Evolutionary conservation across 2,329 filamentous ascomycete genomes (phyloP), one percentile per base, ranked within the genome.

Genomic region (Colletotrichum australisinense): DNA sequence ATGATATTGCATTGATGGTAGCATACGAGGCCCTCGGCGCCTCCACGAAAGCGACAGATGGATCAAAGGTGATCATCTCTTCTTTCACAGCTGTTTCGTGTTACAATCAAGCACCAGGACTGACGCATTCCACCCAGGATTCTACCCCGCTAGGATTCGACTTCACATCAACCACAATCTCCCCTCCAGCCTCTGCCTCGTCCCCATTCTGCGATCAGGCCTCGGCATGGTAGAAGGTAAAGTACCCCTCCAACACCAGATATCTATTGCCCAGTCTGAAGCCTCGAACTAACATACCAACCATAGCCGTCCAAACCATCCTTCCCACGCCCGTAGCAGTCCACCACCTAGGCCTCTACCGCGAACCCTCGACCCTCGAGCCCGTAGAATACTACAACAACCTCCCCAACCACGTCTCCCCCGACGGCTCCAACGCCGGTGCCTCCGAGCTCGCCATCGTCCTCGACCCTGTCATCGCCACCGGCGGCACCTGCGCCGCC

Each of bases 331-430:
- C 94, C 16, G 93, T 96, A 38, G 93, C 95, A 7, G 90, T 98
- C 76, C 95, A 98, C 86, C 96, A 98, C 82, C 93, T 98, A 8
- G 96, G 97, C 76, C 93, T 98, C 80, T 98, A 96, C 88, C 94
- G 95, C 80, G 95, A 98, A 82, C 94, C 93, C 73, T 91, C 91
- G 69, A 96, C 94, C 57, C 92, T 98, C 69, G 91, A 95, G 79
- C 95, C 95, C 3, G 95, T 98, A 72, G 95, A 98, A 84, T 98
- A 98, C 89, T 98, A 98, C 89, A 98, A 98, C 88, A 98, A 98
- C 84, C 92, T 98, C 24, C 95, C 95, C 46, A 93, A 94, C 84
- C 93, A 94, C 84, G 81, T 87, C 52, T 74, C 79, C 57, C 76
- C 81, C 52, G 79, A 79, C 58, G 85, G 84, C 75, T 80, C 83